Percentiles rank a stretch among this genome's conserved stretches.
Conservation (phyloP, 2,329 filamentous ascomycete genomes). For the Ophiosphaerella korrae region DNA sequence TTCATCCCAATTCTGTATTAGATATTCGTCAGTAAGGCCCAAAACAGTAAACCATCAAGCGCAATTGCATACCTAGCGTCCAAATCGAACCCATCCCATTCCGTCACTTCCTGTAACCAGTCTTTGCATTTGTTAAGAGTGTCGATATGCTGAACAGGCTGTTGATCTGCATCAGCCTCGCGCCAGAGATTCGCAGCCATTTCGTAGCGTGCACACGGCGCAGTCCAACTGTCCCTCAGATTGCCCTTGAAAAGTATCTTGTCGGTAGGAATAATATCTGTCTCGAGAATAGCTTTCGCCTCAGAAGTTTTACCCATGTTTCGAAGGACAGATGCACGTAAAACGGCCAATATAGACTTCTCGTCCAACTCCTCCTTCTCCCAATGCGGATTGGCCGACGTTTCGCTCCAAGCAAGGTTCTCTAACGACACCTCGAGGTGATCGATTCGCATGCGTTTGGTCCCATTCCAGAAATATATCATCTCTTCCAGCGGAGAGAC, state of each 20-base stretch:
- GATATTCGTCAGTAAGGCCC: slow-evolving; percentile 7
- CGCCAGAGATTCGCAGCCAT: slow-evolving; percentile 81
- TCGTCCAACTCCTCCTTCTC: slow-evolving; percentile 62
- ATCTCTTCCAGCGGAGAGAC: slow-evolving; percentile 85
- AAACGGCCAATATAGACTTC: slow-evolving; percentile 67
- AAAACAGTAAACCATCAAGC: not conserved
- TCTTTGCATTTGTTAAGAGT: slow-evolving; percentile 66
- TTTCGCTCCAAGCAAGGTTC: slow-evolving; percentile 71
- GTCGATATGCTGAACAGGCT: slow-evolving; percentile 41
- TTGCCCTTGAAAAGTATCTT: slow-evolving; percentile 61
- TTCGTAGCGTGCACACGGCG: slow-evolving; percentile 82
- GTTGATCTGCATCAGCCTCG: slow-evolving; percentile 56
- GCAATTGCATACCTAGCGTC: slow-evolving; percentile 63
- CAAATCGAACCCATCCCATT: slow-evolving; percentile 73
- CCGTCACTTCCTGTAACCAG: slow-evolving; percentile 69
- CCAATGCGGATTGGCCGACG: slow-evolving; percentile 55
- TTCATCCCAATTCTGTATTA: slow-evolving; percentile 66
- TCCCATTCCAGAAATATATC: slow-evolving; percentile 91
- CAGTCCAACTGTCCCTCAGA: slow-evolving; percentile 70
- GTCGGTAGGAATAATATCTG: slow-evolving; percentile 66
- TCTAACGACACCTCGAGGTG: slow-evolving; percentile 68
- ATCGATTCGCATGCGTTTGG: slow-evolving; percentile 73
- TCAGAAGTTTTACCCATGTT: slow-evolving; percentile 67
- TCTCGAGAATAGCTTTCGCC: slow-evolving; percentile 67
- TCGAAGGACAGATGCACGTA: slow-evolving; percentile 69